Conservation (phyloP, 805 yeast genomes). For the Candida loeiensis region DNA sequence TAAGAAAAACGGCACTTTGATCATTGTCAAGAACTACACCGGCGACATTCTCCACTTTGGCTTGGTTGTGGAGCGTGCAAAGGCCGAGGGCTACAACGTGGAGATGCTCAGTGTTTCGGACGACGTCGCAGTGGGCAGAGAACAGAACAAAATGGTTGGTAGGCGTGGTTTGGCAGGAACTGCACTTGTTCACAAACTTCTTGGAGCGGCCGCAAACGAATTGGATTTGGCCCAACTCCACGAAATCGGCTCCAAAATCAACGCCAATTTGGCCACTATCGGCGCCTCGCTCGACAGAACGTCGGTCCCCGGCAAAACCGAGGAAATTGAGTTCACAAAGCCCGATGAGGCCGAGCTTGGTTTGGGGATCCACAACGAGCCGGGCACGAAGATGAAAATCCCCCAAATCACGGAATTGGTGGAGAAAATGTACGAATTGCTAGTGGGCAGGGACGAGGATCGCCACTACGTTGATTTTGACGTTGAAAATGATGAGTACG, state of each 20-base stretch:
- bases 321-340: slow-evolving; percentile 44
- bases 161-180: slow-evolving; percentile 95
- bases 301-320: slow-evolving; percentile 74
- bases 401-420: slow-evolving; percentile 64
- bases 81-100: slow-evolving; percentile 66
- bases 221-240: slow-evolving; percentile 48
- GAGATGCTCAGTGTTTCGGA: slow-evolving; percentile 81
- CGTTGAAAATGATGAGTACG: slow-evolving; percentile 53
- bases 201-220: slow-evolving; percentile 64
- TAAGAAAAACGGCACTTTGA: slow-evolving; percentile 59
- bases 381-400: slow-evolving; percentile 68
- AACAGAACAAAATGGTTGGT: slow-evolving; percentile 88
- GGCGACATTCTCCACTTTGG: slow-evolving; percentile 95
- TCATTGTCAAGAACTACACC: slow-evolving; percentile 88
- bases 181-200: slow-evolving; percentile 75
- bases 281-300: slow-evolving; percentile 90
- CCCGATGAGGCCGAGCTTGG: slow-evolving; percentile 80
- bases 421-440: slow-evolving; percentile 56
- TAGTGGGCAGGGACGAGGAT: slow-evolving; percentile 64
- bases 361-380: slow-evolving; percentile 94
- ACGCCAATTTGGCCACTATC: slow-evolving; percentile 70
- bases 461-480: slow-evolving; percentile 76
- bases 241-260: slow-evolving; percentile 57
- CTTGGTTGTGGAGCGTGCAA: slow-evolving; percentile 83
- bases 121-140: slow-evolving; percentile 91